A percentile compares a stretch with the other conserved stretches of the same genome.
phyloP scores from a whole-genome alignment of 805 yeast genomes.

The Ogataea sp. region DNA sequence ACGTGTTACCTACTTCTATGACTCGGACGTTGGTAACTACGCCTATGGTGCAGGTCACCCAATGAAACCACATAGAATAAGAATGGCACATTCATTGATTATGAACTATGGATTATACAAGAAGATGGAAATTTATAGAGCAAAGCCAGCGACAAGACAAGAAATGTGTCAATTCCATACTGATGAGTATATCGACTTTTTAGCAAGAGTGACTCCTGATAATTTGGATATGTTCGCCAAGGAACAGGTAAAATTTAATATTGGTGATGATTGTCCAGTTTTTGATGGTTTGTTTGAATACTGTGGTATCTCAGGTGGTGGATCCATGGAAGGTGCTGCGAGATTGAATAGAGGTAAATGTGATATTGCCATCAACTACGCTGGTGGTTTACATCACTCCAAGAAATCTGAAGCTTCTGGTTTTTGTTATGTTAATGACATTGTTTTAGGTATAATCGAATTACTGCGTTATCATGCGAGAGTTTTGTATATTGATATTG shows the following conservation, averaged over 20 bases:
- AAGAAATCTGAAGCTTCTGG: slow-evolving; percentile 87
- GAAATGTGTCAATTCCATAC: slow-evolving; percentile 98
- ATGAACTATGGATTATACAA: slow-evolving; percentile 96
- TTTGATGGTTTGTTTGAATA: slow-evolving; percentile 74
- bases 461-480: slow-evolving; percentile 76
- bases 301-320: slow-evolving; percentile 78
- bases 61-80: slow-evolving; percentile 97
- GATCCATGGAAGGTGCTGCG: slow-evolving; percentile 85
- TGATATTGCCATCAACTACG: slow-evolving; percentile 88
- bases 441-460: slow-evolving; percentile 76
- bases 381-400: slow-evolving; percentile 93
- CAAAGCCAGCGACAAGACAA: slow-evolving; percentile 95
- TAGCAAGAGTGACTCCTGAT: slow-evolving; percentile 87
- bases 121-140: slow-evolving; percentile 95
- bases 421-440: slow-evolving; percentile 85
- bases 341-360: slow-evolving; percentile 74
- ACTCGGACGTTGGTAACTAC: slow-evolving; percentile 93
- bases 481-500: slow-evolving; percentile 82
- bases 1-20: slow-evolving; percentile 74
- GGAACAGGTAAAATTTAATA: slow-evolving; percentile 87
- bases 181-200: slow-evolving; percentile 91
- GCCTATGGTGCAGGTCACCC: slow-evolving; percentile 99
- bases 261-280: slow-evolving; percentile 91
- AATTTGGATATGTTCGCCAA: slow-evolving; percentile 79
- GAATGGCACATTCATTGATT: slow-evolving; percentile 96